A percentile compares a stretch with the other conserved stretches of the same genome.
phyloP scores from a whole-genome alignment of 768 basidiomycete species.

The Russula foetens region DNA sequence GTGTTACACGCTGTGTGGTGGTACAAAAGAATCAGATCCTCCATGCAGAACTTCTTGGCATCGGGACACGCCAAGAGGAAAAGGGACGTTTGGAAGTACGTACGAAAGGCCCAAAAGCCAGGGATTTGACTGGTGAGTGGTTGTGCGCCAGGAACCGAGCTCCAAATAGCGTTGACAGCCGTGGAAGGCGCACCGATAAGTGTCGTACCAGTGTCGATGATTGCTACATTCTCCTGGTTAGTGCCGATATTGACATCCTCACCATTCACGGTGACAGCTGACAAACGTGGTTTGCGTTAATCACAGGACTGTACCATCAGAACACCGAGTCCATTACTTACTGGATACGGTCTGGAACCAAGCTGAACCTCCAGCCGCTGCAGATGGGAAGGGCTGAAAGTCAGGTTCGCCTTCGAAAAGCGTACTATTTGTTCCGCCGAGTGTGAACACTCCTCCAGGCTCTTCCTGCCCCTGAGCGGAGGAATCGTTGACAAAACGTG shows the following conservation, averaged over 20 bases:
- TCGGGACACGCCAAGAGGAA: neutral
- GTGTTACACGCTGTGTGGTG: constrained; percentile 57
- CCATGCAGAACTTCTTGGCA: neutral
- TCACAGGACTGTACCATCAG: neutral
- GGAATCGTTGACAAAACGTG: constrained; percentile 36
- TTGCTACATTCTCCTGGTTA: constrained; percentile 46
- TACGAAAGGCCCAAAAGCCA: constrained; percentile 83
- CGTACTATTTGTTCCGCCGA: constrained; percentile 56
- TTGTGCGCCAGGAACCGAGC: constrained; percentile 48
- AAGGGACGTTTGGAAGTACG: constrained; percentile 30
- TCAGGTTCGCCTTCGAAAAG: constrained; percentile 64
- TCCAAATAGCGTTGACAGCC: constrained; percentile 55
- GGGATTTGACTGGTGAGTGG: constrained; percentile 35
- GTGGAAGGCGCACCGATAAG: constrained; percentile 77
- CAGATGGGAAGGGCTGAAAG: constrained; percentile 43
- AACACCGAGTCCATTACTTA: constrained; percentile 61
- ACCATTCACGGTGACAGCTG: constrained; percentile 58
- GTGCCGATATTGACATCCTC: constrained; percentile 36
- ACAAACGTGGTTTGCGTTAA: neutral
- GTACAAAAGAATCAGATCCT: neutral
- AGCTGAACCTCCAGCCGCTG: constrained; percentile 33
- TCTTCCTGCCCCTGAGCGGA: constrained; percentile 30
- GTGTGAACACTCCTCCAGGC: constrained; percentile 61
- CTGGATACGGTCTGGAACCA: constrained; percentile 56
- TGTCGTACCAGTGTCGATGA: constrained; percentile 95